Conservation (phyloP, 2,329 filamentous ascomycete genomes). For the Microcera coccophila region DNA sequence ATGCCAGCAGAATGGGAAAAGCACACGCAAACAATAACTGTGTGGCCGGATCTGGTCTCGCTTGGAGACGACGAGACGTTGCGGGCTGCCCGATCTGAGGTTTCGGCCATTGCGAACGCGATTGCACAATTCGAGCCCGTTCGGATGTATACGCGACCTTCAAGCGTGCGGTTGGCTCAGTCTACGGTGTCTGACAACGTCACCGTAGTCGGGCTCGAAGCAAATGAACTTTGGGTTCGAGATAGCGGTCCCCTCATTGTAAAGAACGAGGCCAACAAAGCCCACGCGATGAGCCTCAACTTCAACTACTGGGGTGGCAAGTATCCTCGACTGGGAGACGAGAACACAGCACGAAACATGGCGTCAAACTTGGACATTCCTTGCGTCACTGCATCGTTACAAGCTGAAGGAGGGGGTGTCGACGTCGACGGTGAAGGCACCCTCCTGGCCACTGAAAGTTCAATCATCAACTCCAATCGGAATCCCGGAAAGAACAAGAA, state of each 20-base stretch:
- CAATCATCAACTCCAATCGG: slow-evolving; percentile 28
- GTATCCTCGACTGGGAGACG: slow-evolving; percentile 8
- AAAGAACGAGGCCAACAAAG: not conserved
- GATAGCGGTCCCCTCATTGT: slow-evolving; percentile 27
- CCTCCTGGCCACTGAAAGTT: slow-evolving; percentile 27
- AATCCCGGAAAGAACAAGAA: slow-evolving; percentile 19
- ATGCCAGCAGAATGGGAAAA: slow-evolving; percentile 17
- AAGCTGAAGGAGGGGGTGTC: slow-evolving; percentile 24
- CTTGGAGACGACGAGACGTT: slow-evolving; percentile 2
- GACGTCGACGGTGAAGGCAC: slow-evolving; percentile 30
- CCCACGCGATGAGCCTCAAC: slow-evolving; percentile 17
- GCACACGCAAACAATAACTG: slow-evolving; percentile 12
- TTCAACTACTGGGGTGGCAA: slow-evolving; percentile 31
- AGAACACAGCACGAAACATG: slow-evolving; percentile 11
- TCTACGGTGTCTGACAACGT: slow-evolving; percentile 6
- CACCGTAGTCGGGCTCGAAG: slow-evolving; percentile 1
- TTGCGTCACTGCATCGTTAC: slow-evolving; percentile 10
- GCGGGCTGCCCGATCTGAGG: slow-evolving; percentile 13
- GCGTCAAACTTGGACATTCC: slow-evolving; percentile 1
- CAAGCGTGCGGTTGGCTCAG: slow-evolving; percentile 3
- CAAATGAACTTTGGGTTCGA: slow-evolving; percentile 27
- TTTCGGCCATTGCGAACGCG: slow-evolving; percentile 23
- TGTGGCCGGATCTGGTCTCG: slow-evolving; percentile 11
- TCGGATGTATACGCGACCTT: slow-evolving; percentile 14
- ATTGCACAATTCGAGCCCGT: slow-evolving; percentile 26